Conservation (phyloP, 176 grass and related monocot species). For the Zoysia pacifica region DNA sequence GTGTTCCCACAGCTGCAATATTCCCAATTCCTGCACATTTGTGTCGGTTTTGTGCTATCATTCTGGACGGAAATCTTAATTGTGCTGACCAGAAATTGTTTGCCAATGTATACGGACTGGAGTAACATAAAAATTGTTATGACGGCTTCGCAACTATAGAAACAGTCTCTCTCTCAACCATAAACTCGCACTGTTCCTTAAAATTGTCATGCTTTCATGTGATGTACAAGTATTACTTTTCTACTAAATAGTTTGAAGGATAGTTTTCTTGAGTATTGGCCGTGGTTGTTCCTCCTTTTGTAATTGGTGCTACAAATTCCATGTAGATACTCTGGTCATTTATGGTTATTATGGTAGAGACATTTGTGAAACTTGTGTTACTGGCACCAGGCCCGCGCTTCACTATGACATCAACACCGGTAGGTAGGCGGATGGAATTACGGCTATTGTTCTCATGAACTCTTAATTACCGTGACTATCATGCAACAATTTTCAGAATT, state of each 20-base stretch:
- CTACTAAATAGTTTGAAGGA: neutral
- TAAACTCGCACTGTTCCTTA: neutral
- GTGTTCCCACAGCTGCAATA: neutral
- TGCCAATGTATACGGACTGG: neutral
- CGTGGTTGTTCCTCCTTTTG: neutral
- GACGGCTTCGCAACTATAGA: neutral
- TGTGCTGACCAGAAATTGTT: neutral
- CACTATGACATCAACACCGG: no score
- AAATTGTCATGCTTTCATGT: neutral
- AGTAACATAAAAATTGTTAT: neutral
- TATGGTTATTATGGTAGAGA: neutral
- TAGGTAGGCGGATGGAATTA: no score
- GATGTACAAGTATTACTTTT: neutral
- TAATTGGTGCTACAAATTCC: conserved; percentile 2
- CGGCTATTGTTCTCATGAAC: neutral
- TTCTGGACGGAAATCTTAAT: neutral
- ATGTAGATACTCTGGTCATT: neutral
- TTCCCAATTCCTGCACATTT: neutral
- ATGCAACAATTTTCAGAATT: neutral
- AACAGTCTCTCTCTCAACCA: neutral
- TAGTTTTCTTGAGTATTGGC: neutral
- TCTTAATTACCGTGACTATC: neutral
- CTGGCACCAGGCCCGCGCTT: no score
- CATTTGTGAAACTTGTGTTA: neutral
- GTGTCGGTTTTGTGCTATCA: neutral